Base-by-base conservation (phyloP, 352 stramenopile genomes). In the Phytopythium helicoides region DNA sequence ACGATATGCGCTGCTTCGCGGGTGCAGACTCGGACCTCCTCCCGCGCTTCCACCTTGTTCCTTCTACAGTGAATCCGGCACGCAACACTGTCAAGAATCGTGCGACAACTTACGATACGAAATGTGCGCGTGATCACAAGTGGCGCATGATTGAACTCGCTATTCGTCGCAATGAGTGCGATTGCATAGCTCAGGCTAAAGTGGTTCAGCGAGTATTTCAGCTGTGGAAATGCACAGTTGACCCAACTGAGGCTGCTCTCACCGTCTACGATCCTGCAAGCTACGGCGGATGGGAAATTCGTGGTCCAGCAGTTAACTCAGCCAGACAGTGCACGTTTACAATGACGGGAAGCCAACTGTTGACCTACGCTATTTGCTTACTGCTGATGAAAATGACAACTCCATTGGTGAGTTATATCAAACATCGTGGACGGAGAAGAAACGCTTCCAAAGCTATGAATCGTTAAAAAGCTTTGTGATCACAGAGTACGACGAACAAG, bases 51-150 rank as follows among this genome's bases (percentile, higher is more conserved):
- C 64, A 71, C 8, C 33, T 70, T 8, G 44, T 61, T 3, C 25
- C 41, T 9, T 55, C 62, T 21, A 28, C 53, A 0, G 42, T 42
- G 8, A 49, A 63, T 26, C 34, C 41, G 11, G 46, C 35, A 15
- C 52, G 54, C 0, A 47, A 52, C 8, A 25, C 81, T 7, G 68
- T 82, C 10, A 61, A 85, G 16, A 90, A 94, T 39, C 70, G 65
- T 1, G 86, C 87, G 0, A 76, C 90, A 6, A 72, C 91, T 46
- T 82, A 85, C 39, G 71, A 97, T 44, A 34, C 83, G 15, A 60
- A 66, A 18, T 99, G 96, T 56, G 92, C 77, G 0, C 74, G 96
- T 9, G 95, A 99, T 60, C 82, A 98, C 63, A 98, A 98, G 63
- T 98, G 94, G 81, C 65, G 76, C n/a, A 86, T 91, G 19, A 73